Evolutionary conservation across 2,329 filamentous ascomycete species (phyloP), one percentile per base, ranked within the genome.

Genomic region (Penicillium sp.): DNA sequence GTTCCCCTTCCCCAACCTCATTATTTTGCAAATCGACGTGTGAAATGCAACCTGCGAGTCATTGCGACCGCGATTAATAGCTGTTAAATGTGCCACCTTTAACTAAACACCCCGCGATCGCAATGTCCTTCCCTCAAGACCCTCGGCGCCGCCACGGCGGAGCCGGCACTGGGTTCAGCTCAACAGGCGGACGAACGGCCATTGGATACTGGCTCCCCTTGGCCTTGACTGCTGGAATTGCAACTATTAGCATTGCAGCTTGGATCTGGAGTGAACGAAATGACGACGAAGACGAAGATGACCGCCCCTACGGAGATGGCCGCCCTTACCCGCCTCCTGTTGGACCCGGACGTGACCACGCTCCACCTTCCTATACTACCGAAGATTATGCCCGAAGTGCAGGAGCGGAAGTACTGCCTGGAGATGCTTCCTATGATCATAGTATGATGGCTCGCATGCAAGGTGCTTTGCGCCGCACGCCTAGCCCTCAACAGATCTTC

Each of bases 191-290:
- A 53, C 72, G 76, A 34, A 77, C 77, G 19, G 69, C 74, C 36
- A 66, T 79, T 62, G 77, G 87, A 70, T 93, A 95, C 78, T 97
- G 92, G 91, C 85, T 96, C 59, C 93, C 93, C 61, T 82, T 97
- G 55, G 88, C 87, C 63, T 77, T 96, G 63, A 97, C 92, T 49
- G 86, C 96, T 57, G 92, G 91, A 46, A 86, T 95, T 65, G 93
- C 93, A 59, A 91, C 92, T 23, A 87, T 90, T 54, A 92, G 92
- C 34, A 78, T 96, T 47, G 92, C 88, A 51, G 91, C 91, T 56
- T 97, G 93, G 93, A 86, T 92, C 59, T 96, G 92, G 92, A 95
- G 89, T 73, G 92, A 96, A 77, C 88, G 91, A 68, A 85, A 83
- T 69, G 87, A 90, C 64, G 84, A 87, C 57, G 87, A 91, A 52